Evolutionary conservation across 768 basidiomycete genomes (phyloP).

Genomic region (Imleria badia): DNA sequence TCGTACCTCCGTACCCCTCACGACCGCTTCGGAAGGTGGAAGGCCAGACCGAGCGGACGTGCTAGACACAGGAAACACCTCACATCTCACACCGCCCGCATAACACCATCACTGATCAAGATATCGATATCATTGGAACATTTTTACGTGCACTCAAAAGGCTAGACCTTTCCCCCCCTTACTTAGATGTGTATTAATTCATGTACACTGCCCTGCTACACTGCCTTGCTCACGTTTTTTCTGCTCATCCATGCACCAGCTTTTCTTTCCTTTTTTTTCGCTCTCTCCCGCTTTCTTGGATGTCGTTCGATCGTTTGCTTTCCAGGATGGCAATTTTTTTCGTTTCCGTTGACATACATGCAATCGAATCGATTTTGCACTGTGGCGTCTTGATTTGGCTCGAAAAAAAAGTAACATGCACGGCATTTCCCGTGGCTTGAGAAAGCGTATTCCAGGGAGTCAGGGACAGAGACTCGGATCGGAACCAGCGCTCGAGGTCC

Average conservation of each 20-base stretch:
- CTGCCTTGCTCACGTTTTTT: background rate
- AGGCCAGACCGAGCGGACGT: constrained; percentile 2
- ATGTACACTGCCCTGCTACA: constrained; percentile 4
- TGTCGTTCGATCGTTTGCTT: background rate
- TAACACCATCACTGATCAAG: constrained; percentile 1
- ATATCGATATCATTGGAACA: background rate
- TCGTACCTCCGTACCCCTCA: background rate
- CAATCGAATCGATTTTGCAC: too few species aligned
- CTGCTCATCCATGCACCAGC: background rate
- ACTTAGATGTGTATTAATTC: constrained; percentile 14
- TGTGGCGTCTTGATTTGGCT: too few species aligned
- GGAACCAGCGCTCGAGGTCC: too few species aligned
- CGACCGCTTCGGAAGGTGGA: constrained; percentile 4
- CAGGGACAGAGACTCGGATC: too few species aligned
- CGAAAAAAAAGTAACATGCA: background rate
- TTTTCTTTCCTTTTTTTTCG: background rate
- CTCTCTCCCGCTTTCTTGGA: background rate
- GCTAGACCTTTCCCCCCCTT: background rate
- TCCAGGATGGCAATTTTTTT: background rate
- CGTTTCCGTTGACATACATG: background rate
- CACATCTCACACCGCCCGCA: background rate
- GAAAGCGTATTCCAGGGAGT: too few species aligned
- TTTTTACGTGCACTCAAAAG: background rate
- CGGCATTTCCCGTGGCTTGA: background rate
- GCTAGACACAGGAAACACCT: constrained; percentile 5